Conservation (phyloP, 176 grass and related monocot species). For the Ensete glaucum region DNA sequence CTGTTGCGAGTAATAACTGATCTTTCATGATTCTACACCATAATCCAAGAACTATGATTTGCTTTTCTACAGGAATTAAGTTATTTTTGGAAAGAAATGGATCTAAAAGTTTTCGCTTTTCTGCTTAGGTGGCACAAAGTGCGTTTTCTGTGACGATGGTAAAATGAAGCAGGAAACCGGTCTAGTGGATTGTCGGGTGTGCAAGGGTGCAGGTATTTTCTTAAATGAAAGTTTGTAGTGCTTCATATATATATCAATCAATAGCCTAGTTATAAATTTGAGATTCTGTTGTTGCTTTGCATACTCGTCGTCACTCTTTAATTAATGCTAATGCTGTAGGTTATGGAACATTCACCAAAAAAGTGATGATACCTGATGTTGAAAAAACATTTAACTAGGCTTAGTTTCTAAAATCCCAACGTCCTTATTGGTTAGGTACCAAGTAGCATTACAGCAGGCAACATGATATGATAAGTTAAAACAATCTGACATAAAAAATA, state of each 20-base stretch:
- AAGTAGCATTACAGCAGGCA: no score
- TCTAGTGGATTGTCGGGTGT: slow-evolving; percentile 66
- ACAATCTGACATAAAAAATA: not conserved
- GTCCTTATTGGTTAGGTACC: no score
- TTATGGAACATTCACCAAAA: no score
- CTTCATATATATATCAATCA: not conserved
- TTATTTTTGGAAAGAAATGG: not conserved
- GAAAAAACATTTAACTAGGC: no score
- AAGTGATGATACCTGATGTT: no score
- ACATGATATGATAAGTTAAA: no score
- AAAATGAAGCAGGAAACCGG: slow-evolving; percentile 84
- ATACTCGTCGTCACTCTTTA: not conserved
- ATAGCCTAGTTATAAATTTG: not conserved
- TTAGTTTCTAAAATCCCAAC: no score
- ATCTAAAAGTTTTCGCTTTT: slow-evolving; percentile 8
- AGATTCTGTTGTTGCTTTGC: not conserved
- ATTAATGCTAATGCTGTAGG: no score
- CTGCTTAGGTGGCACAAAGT: slow-evolving; percentile 66
- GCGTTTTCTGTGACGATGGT: slow-evolving; percentile 72
- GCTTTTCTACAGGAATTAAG: not conserved
- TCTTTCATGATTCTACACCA: not conserved
- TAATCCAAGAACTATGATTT: not conserved
- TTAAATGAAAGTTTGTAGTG: not conserved
- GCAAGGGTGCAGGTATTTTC: slow-evolving; percentile 72
- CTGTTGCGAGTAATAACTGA: not conserved